A percentile compares a stretch with the other conserved stretches of the same genome.
Evolutionary conservation across 768 basidiomycete genomes (phyloP).

Genomic region (Lactifluus hygrophoroides): DNA sequence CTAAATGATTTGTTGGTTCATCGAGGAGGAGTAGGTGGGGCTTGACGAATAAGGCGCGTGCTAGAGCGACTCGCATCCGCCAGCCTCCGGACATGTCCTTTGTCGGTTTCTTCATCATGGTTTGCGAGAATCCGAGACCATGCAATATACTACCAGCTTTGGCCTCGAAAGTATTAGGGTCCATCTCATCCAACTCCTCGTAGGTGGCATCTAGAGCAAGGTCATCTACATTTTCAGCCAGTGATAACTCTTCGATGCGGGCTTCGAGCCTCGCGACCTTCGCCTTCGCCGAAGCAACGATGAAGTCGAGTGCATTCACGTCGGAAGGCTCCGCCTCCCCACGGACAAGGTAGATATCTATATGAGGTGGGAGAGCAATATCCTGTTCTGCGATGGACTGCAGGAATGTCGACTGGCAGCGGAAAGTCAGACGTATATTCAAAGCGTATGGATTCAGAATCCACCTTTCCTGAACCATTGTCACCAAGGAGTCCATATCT

Average conservation of each 20-base stretch:
- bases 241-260: constrained; percentile 85
- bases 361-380: constrained; percentile 87
- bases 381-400: constrained; percentile 94
- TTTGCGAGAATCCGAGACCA: constrained; percentile 84
- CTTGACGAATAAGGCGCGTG: constrained; percentile 91
- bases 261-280: constrained; percentile 93
- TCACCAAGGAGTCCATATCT: constrained; percentile 93
- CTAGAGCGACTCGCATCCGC: constrained; percentile 98
- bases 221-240: constrained; percentile 88
- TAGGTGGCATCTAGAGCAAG: constrained; percentile 79
- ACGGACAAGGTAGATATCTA: constrained; percentile 95
- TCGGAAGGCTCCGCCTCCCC: constrained; percentile 96
- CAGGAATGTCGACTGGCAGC: constrained; percentile 79
- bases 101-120: constrained; percentile 94
- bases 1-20: constrained; percentile 88
- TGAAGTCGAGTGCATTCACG: constrained; percentile 95
- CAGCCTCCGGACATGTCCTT: constrained; percentile 99
- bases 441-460: constrained; percentile 14
- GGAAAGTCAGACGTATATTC: constrained; percentile 11
- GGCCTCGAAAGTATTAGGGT: constrained; percentile 89
- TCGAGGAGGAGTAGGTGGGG: constrained; percentile 93
- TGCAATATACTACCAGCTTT: constrained; percentile 96
- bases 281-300: constrained; percentile 81
- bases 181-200: constrained; percentile 95
- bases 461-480: constrained; percentile 97